Percentiles rank a stretch among this genome's conserved stretches.
These are phyloP conservation scores for Periconia macrospinosa DNA, from an alignment of 2,329 filamentous ascomycete genomes.

Conservation along the genomic window DNA sequence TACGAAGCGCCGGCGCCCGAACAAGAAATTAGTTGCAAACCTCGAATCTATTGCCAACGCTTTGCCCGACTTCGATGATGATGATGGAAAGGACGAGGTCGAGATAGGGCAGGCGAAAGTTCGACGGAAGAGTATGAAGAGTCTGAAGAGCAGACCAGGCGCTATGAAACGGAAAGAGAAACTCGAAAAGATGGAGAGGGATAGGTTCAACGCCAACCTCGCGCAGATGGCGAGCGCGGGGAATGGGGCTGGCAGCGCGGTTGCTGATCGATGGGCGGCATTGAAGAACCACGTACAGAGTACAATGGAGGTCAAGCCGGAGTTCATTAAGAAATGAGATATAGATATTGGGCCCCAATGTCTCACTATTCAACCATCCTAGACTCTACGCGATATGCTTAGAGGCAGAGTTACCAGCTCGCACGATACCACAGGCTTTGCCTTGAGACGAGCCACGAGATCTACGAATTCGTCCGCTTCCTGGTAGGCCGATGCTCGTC, in stretches of 20 bases:
- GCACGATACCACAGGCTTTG: too few relatives aligned
- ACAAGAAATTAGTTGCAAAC: conserved; percentile 76
- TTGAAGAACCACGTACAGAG: conserved; percentile 80
- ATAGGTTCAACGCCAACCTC: conserved; percentile 82
- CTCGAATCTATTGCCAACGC: conserved; percentile 79
- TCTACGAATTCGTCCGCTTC: too few relatives aligned
- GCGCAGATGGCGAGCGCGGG: conserved; percentile 64
- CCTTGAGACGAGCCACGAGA: too few relatives aligned
- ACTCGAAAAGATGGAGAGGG: conserved; percentile 77
- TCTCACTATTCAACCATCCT: too few relatives aligned
- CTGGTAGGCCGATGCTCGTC: too few relatives aligned
- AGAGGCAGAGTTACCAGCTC: not conserved
- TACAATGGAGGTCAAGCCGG: conserved; percentile 87
- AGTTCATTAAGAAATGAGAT: conserved; percentile 55
- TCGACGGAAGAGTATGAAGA: conserved; percentile 73
- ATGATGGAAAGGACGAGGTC: conserved; percentile 27
- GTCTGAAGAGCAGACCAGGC: conserved; percentile 73
- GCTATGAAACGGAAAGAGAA: conserved; percentile 82
- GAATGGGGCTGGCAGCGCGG: conserved; percentile 13
- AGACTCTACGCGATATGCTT: not conserved
- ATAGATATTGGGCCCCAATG: not conserved
- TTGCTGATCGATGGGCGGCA: conserved; percentile 68
- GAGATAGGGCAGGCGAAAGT: conserved; percentile 62
- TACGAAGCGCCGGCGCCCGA: conserved; percentile 67
- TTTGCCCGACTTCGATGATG: conserved; percentile 64